Conservation (phyloP, 2,329 filamentous ascomycete species). For the Apiospora koreana region DNA sequence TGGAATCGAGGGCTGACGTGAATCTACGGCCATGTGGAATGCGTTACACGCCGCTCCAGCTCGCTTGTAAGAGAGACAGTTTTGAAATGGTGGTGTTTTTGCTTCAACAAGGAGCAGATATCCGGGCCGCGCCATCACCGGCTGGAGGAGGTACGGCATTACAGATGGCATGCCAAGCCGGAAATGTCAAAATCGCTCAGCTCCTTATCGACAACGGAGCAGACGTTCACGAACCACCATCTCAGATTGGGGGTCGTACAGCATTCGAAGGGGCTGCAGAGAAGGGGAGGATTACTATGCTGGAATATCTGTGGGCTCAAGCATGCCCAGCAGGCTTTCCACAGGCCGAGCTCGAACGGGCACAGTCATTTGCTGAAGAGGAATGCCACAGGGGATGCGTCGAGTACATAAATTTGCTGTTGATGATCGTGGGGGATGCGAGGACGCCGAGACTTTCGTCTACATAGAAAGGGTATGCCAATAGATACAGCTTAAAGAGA, state of each 20-base stretch:
- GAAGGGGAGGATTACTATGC: neutral
- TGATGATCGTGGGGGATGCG: neutral
- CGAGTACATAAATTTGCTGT: neutral
- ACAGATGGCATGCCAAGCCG: neutral
- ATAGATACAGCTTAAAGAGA: no score
- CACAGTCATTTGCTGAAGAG: neutral
- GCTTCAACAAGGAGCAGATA: neutral
- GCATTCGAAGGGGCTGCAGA: neutral
- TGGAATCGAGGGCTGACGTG: neutral
- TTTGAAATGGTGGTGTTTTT: neutral
- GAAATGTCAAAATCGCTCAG: neutral
- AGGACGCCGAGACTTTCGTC: neutral
- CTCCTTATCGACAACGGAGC: neutral
- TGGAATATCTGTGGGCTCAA: neutral
- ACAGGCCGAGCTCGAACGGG: neutral
- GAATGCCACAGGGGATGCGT: neutral
- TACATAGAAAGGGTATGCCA: neutral
- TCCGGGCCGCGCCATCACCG: neutral
- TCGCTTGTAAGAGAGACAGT: neutral
- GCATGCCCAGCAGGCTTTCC: neutral
- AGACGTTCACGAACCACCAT: neutral
- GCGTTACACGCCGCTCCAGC: neutral
- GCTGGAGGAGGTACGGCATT: neutral
- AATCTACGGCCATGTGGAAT: neutral
- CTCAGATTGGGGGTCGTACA: neutral